Conservation (phyloP, 331 rosid species). For the Quercus tomentella region DNA sequence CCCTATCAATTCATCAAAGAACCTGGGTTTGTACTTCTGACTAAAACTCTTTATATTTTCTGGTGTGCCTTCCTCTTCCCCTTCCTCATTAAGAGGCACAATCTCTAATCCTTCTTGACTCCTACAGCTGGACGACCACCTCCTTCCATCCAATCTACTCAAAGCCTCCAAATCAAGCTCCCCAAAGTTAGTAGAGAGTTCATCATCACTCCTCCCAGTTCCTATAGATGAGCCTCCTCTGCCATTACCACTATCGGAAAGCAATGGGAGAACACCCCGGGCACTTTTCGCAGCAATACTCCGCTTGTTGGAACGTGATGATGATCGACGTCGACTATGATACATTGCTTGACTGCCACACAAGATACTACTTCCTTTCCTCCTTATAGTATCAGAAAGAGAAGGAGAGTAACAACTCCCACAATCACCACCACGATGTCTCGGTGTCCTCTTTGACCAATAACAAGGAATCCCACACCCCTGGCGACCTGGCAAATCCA, state of each 20-base stretch:
- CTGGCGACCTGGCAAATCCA: slow-evolving; percentile 82
- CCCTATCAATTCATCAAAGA: slow-evolving; percentile 82
- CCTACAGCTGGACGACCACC: slow-evolving; percentile 96
- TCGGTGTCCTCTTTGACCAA: slow-evolving; percentile 87
- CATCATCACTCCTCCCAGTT: slow-evolving; percentile 89
- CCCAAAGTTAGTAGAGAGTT: slow-evolving; percentile 85
- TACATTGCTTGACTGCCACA: slow-evolving; percentile 75
- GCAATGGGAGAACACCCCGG: slow-evolving; percentile 82
- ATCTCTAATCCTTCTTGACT: slow-evolving; percentile 94
- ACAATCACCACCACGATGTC: slow-evolving; percentile 59
- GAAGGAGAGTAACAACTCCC: slow-evolving; percentile 91
- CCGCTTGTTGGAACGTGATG: slow-evolving; percentile 48
- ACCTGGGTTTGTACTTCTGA: slow-evolving; percentile 82
- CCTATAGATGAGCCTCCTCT: slow-evolving; percentile 79
- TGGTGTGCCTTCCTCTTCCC: slow-evolving; percentile 73
- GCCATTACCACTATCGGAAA: slow-evolving; percentile 49
- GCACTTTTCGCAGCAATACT: slow-evolving; percentile 62
- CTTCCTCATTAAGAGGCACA: slow-evolving; percentile 71
- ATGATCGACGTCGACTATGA: slow-evolving; percentile 47
- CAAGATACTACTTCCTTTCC: slow-evolving; percentile 79
- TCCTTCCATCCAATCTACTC: slow-evolving; percentile 92
- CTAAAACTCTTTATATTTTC: slow-evolving; percentile 68
- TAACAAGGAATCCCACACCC: slow-evolving; percentile 99
- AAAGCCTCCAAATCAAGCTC: slow-evolving; percentile 98
- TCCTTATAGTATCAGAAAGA: slow-evolving; percentile 77